Evolutionary conservation across 352 stramenopile genomes (phyloP), one percentile per base, ranked within the genome.

Genomic region (Blastocystis sp.): DNA sequence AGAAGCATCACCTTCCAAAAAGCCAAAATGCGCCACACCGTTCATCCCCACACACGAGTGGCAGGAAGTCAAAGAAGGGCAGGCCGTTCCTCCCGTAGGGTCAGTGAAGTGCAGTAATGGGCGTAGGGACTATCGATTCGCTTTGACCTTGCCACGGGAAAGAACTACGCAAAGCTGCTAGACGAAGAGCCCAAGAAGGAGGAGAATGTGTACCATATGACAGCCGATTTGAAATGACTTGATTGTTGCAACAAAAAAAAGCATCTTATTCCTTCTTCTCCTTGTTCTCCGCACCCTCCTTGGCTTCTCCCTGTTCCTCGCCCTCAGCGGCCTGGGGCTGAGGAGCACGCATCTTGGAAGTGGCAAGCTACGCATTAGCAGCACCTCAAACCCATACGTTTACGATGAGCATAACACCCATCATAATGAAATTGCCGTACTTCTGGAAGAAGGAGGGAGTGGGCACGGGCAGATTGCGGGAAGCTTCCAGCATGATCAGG

Each of bases 381-480:
- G n/a, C 21, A 48, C 38, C 7, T 7, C n/a, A 24, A 43, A 61
- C 48, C 10, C 10, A 10, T 9, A 81, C 24, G 28, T 81, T 43
- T 3, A 81, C 24, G 21, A 81, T 21, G 19, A 81, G n/a, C 71
- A 81, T 81, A 11, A 64, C 71, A 34, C 71, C 71, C 71, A 81
- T 81, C 71, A 81, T 68, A 40, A 81, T 81, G 28, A 81, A 52
- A 38, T 81, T 81, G 38, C 71, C 71, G 52, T 81, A 81, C 71
- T 81, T 81, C 57, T 81, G 71, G 71, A 81, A 81, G 48, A 65
- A 81, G 4, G 71, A 66, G 1, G 52, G 71, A 42, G n/a, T 28
- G 21, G 52, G 52, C 48, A 42, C n/a, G 42, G 42, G 17, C 19
- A 81, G 24, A 40, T 64, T 81, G 11, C 71, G 45, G 3, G 34